These are phyloP conservation scores for Byssothecium circinans DNA, from an alignment of 2,329 filamentous ascomycete genomes.

Conservation along the genomic window DNA sequence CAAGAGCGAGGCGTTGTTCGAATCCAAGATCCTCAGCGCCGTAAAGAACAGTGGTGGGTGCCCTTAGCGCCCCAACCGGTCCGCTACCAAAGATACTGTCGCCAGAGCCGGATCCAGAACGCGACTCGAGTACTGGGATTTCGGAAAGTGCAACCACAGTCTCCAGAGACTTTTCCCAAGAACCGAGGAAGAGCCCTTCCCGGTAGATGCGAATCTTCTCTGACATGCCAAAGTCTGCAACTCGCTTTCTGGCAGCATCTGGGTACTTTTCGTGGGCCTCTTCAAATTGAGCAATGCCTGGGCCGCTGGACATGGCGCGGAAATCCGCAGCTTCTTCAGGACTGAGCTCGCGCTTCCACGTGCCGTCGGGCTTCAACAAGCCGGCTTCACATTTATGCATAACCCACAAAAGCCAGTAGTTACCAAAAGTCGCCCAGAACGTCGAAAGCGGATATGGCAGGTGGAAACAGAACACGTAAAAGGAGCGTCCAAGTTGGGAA, in stretches of 20 bases:
- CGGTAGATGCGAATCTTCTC: constrained; percentile 51
- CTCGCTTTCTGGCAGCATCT: constrained; percentile 45
- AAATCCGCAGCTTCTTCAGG: constrained; percentile 45
- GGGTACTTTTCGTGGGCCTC: constrained; percentile 28
- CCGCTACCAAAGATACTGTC: constrained; percentile 49
- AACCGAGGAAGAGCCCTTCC: constrained; percentile 48
- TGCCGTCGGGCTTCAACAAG: constrained; percentile 15
- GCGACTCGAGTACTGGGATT: constrained; percentile 31
- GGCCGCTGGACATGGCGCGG: constrained; percentile 57
- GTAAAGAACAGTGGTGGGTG: constrained; percentile 57
- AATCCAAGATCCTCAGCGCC: constrained; percentile 57
- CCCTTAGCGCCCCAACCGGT: constrained; percentile 52
- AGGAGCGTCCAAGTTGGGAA: constrained; percentile 53
- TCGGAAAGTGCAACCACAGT: constrained; percentile 52
- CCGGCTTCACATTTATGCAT: constrained; percentile 46
- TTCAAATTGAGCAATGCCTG: constrained; percentile 50
- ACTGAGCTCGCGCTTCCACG: constrained; percentile 11
- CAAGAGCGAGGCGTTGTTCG: constrained; percentile 52
- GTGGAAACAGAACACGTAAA: constrained; percentile 59
- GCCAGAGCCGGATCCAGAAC: constrained; percentile 23
- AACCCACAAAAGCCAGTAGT: constrained; percentile 51
- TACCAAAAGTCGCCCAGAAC: constrained; percentile 52
- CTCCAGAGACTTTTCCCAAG: constrained; percentile 57
- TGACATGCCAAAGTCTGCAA: constrained; percentile 49
- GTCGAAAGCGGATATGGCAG: constrained; percentile 51